Conservation (phyloP, 495 filamentous ascomycete species). For the Penicillium steckii region DNA sequence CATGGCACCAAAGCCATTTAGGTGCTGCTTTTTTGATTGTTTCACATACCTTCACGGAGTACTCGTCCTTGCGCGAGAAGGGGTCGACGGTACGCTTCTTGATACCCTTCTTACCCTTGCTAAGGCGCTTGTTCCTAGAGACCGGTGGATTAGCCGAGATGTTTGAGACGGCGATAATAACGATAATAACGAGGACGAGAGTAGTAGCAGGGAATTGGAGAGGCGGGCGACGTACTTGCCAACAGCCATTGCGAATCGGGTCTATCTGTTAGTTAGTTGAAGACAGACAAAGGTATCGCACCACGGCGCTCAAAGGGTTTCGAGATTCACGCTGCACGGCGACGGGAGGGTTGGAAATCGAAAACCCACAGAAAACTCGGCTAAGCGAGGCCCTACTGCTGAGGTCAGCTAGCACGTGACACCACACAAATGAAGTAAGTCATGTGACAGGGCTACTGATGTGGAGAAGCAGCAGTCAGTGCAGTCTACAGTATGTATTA, state of each 20-base stretch:
- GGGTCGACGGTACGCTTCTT: slow-evolving; percentile 99
- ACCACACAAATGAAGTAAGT: slow-evolving; percentile 11
- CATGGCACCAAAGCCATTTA: not conserved
- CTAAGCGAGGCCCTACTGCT: slow-evolving; percentile 47
- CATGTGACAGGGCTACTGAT: too few relatives aligned
- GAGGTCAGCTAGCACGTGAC: slow-evolving; percentile 32
- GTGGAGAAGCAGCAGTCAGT: not conserved
- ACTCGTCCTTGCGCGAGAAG: slow-evolving; percentile 98
- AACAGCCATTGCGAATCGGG: slow-evolving; percentile 77
- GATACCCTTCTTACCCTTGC: slow-evolving; percentile 99
- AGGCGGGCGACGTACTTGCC: slow-evolving; percentile 66
- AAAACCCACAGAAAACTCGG: slow-evolving; percentile 52
- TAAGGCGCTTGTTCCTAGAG: slow-evolving; percentile 97
- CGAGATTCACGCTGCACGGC: slow-evolving; percentile 36
- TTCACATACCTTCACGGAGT: slow-evolving; percentile 83
- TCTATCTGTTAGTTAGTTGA: slow-evolving; percentile 41
- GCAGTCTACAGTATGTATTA: too few relatives aligned
- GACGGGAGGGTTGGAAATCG: slow-evolving; percentile 36
- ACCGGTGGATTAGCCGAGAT: slow-evolving; percentile 19
- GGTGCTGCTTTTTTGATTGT: too few relatives aligned
- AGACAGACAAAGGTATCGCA: slow-evolving; percentile 47
- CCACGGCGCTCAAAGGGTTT: slow-evolving; percentile 41
- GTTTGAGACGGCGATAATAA: slow-evolving; percentile 1
- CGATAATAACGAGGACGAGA: not conserved
- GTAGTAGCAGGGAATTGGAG: slow-evolving; percentile 6